These are phyloP conservation scores for Sclerotinia spermophila DNA, from an alignment of 2,329 filamentous ascomycete genomes.

Conservation along the genomic window DNA sequence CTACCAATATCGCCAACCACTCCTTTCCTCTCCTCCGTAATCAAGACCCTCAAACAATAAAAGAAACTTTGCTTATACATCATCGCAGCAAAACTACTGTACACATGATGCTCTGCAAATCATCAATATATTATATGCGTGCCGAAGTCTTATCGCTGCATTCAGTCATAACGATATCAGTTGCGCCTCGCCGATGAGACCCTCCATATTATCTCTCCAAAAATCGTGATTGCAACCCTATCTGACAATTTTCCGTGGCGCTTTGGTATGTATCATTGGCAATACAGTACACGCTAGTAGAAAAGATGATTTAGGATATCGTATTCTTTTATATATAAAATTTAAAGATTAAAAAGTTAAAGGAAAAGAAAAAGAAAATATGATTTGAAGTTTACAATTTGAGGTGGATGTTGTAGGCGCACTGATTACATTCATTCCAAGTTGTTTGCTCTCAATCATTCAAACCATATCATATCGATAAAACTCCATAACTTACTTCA, in stretches of 20 bases:
- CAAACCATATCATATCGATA: background rate
- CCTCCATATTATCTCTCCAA: background rate
- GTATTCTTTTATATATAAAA: background rate
- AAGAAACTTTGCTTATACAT: background rate
- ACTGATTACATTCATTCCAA: background rate
- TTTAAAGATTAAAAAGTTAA: too few species aligned
- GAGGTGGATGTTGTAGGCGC: background rate
- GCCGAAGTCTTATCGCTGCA: background rate
- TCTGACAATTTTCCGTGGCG: background rate
- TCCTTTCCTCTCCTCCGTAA: background rate
- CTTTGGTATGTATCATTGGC: background rate
- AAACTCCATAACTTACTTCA: background rate
- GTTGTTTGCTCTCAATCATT: background rate
- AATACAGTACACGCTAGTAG: background rate
- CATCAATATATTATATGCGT: background rate
- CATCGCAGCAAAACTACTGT: background rate
- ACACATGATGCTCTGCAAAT: background rate
- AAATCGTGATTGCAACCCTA: conserved; percentile 3
- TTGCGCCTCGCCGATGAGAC: background rate
- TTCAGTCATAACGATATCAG: background rate
- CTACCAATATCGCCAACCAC: background rate
- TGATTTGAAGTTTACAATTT: too few species aligned
- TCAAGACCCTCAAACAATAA: background rate
- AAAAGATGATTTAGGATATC: background rate
- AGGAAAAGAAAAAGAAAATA: too few species aligned